Percentiles rank a stretch among this genome's conserved stretches.
These are phyloP conservation scores for Kazachstania martiniae DNA, from an alignment of 805 yeast species.

Conservation along the genomic window DNA sequence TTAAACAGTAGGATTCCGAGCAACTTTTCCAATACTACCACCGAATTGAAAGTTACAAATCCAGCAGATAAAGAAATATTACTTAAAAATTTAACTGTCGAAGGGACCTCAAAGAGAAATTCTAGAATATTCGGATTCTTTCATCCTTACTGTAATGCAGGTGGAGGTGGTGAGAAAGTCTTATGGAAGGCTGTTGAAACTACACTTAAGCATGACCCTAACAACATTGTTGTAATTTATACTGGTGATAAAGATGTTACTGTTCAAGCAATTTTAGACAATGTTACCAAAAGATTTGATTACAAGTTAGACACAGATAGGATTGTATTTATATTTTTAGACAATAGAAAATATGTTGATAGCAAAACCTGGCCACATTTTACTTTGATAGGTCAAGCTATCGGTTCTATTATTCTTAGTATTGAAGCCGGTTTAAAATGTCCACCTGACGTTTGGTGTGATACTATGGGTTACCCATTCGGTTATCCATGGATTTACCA, in stretches of 20 bases:
- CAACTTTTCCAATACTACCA: slow-evolving; percentile 13
- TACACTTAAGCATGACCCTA: slow-evolving; percentile 40
- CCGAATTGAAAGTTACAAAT: not conserved
- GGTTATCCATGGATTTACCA: slow-evolving; percentile 56
- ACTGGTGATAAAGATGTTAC: slow-evolving; percentile 50
- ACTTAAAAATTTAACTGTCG: not conserved
- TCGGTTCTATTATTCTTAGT: slow-evolving; percentile 63
- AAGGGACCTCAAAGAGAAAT: not conserved
- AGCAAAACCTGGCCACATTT: slow-evolving; percentile 64
- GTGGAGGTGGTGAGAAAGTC: slow-evolving; percentile 97
- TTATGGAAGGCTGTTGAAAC: slow-evolving; percentile 86
- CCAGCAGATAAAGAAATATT: not conserved
- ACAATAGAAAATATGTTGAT: slow-evolving; percentile 50
- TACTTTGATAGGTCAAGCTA: slow-evolving; percentile 78
- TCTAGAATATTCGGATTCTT: slow-evolving; percentile 62
- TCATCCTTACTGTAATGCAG: slow-evolving; percentile 93
- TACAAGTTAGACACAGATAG: slow-evolving; percentile 41
- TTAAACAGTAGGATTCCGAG: slow-evolving; percentile 24
- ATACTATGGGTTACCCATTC: slow-evolving; percentile 91
- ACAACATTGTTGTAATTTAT: slow-evolving; percentile 57
- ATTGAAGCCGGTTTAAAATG: slow-evolving; percentile 58
- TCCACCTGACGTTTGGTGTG: slow-evolving; percentile 85
- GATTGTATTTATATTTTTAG: slow-evolving; percentile 51
- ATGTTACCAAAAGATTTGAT: slow-evolving; percentile 46
- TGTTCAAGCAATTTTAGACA: slow-evolving; percentile 38